phyloP scores from a whole-genome alignment of 2,329 filamentous ascomycete species.

The Pestalotiopsis sp. region DNA sequence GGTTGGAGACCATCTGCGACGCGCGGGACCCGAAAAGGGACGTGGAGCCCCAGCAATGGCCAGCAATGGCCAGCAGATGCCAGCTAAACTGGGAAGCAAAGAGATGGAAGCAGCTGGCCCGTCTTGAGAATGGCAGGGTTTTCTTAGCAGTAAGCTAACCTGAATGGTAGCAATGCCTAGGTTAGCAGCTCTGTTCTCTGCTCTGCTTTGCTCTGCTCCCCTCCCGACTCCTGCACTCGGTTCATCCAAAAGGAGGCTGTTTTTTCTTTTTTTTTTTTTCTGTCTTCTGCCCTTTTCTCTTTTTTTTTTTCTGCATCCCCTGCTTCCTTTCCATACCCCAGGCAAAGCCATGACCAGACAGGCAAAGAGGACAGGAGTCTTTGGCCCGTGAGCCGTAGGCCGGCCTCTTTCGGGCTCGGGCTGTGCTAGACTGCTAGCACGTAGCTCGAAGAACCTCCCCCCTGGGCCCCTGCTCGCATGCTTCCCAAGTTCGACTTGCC shows the following conservation, averaged over 20 bases:
- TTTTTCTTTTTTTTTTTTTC: background rate
- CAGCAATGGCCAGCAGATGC: background rate
- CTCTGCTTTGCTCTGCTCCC: too few species aligned
- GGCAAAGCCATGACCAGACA: background rate
- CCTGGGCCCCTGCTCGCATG: background rate
- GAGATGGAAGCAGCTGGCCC: background rate
- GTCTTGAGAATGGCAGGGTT: background rate
- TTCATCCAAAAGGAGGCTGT: background rate
- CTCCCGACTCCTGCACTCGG: background rate
- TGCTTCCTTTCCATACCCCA: background rate
- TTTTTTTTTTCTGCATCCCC: background rate
- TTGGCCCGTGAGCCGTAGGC: background rate
- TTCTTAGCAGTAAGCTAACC: background rate
- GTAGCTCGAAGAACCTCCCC: background rate
- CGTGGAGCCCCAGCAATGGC: background rate
- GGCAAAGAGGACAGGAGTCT: background rate
- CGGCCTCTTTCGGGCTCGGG: background rate
- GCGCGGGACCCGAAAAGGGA: constrained; percentile 12
- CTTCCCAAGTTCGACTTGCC: background rate
- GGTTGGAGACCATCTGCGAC: constrained; percentile 8
- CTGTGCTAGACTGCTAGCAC: background rate
- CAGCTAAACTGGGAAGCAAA: background rate
- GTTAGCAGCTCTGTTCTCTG: background rate
- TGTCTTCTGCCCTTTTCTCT: background rate
- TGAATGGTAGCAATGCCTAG: background rate